Conservation (phyloP, 371 early-diverging fungal species). For the Apophysomyces sp. region DNA sequence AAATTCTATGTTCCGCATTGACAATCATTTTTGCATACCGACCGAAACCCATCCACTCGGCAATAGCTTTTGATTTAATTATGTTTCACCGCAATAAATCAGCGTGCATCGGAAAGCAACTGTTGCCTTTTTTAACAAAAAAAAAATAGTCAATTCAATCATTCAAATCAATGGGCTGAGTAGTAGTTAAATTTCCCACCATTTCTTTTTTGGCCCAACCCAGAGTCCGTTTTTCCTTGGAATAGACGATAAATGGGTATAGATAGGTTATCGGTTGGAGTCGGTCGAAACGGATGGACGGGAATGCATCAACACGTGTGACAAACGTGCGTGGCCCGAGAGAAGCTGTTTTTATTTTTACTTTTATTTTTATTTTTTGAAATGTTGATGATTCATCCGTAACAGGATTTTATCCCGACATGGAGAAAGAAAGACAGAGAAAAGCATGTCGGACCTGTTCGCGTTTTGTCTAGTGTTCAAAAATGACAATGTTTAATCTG, state of each 20-base stretch:
- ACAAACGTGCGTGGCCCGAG: neutral
- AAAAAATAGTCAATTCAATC: too few relatives aligned
- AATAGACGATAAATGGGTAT: neutral
- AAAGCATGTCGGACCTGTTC: too few relatives aligned
- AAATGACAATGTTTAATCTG: too few relatives aligned
- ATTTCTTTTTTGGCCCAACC: neutral
- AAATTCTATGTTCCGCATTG: neutral
- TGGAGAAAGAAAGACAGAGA: too few relatives aligned
- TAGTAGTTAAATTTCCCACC: neutral
- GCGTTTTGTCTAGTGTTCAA: too few relatives aligned
- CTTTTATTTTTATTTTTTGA: too few relatives aligned
- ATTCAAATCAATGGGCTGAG: neutral
- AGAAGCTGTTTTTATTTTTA: too few relatives aligned
- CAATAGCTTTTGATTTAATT: neutral
- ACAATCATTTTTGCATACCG: neutral
- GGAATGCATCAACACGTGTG: neutral
- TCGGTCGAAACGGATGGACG: neutral
- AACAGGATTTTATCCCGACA: neutral
- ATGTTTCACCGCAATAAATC: neutral
- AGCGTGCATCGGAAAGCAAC: neutral
- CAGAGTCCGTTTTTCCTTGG: neutral
- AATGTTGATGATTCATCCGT: neutral
- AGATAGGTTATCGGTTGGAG: neutral
- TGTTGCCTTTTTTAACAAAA: too few relatives aligned
- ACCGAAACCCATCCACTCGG: neutral